These are phyloP conservation scores for Yamadazyma songkhlaensis DNA, from an alignment of 1,139 yeast species.

Conservation along the genomic window DNA sequence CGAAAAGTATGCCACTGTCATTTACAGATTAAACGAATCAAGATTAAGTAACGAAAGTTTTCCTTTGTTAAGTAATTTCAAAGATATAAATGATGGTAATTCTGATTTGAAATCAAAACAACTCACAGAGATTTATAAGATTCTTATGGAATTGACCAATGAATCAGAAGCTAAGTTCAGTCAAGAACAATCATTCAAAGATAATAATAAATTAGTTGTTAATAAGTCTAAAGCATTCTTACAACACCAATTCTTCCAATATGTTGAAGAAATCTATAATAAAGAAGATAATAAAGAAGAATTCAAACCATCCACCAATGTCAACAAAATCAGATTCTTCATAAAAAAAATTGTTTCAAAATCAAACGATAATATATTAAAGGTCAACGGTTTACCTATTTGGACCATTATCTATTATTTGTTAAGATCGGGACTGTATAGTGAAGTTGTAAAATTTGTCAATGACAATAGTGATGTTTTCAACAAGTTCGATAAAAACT, in stretches of 20 bases:
- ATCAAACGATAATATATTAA: constrained; percentile 32
- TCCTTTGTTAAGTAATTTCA: constrained; percentile 52
- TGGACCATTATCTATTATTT: constrained; percentile 91
- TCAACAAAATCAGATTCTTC: constrained; percentile 69
- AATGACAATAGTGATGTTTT: constrained; percentile 47
- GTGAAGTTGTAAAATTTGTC: constrained; percentile 63
- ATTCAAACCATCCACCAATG: constrained; percentile 56
- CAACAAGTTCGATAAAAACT: constrained; percentile 80
- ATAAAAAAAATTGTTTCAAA: constrained; percentile 49
- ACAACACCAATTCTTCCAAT: constrained; percentile 74
- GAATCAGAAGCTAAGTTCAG: constrained; percentile 34
- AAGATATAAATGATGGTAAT: constrained; percentile 49
- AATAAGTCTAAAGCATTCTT: constrained; percentile 58
- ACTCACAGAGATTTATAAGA: constrained; percentile 62
- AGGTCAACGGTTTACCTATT: constrained; percentile 77
- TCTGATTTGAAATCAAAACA: constrained; percentile 61
- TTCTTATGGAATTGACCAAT: constrained; percentile 43
- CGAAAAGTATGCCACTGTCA: constrained; percentile 69
- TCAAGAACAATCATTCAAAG: constrained; percentile 47
- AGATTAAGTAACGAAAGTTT: constrained; percentile 52
- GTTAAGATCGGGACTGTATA: constrained; percentile 75
- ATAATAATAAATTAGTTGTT: constrained; percentile 49
- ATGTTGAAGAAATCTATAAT: constrained; percentile 69
- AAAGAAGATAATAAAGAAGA: constrained; percentile 54
- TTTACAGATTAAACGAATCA: constrained; percentile 67